Base-by-base conservation (phyloP, 805 yeast genomes). In the Hanseniaspora singularis region DNA sequence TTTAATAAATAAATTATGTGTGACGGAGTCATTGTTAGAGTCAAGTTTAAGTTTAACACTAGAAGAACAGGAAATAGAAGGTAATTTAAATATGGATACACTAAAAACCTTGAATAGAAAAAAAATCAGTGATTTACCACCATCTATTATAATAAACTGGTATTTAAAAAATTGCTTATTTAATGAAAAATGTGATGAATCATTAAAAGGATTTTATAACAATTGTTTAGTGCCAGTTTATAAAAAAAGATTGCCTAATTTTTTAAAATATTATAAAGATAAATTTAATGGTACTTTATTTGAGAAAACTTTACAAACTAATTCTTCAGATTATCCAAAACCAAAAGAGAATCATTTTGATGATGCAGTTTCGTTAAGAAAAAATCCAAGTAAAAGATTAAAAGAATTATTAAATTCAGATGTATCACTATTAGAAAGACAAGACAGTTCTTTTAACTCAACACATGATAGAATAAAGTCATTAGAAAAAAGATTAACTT, bases 221-320 rank as follows among this genome's bases (percentile, higher is more conserved):
- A 71, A 70, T 51, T 73, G 76, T 8, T 50, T 77, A 2, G 65
- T 76, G 1, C 81, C 81, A 0, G 74, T 69, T 57, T 77, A 65
- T 55, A 70, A 65, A 41, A 69, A 68, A 48, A 68, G 63, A 50
- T 57, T 74, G 3, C 81, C 81, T 0, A 53, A 61, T 33, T 59
- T 71, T 3, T 67, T 73, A 8, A 66, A 65, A 40, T 69, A 67
- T 50, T 60, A 74, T 19, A 62, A 73, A 5, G 66, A 65, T 18
- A 71, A 68, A 46, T 62, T 76, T 40, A 75, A 72, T 50, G 73
- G 72, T 12, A 73, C 71, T 55, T 66, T 60, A 32, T 54, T 70
- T 51, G 66, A 65, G 34, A 54, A 51, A 23, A 39, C 36, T 7
- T 20, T 40, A 22, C 45, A 41, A 18, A 46, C 49, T 3, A n/a